phyloP scores from a whole-genome alignment of 345 rosid genomes.

The Brassica rapa region DNA sequence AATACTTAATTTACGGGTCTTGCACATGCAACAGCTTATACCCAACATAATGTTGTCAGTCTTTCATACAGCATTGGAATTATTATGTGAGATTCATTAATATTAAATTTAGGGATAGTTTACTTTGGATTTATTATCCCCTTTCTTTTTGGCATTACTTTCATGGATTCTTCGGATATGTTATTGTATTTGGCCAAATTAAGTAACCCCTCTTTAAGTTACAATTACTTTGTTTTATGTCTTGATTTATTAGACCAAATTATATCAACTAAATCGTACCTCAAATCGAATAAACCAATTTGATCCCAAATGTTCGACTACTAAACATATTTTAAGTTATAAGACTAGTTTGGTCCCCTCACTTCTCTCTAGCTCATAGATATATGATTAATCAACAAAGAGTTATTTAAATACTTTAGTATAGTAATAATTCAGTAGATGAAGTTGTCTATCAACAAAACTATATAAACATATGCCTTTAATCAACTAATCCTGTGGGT shows the following conservation, averaged over 20 bases:
- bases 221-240: slow-evolving; percentile 31
- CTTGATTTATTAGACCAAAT: slow-evolving; percentile 28
- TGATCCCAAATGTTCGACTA: slow-evolving; percentile 26
- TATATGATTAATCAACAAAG: slow-evolving; percentile 10
- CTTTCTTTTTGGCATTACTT: background rate
- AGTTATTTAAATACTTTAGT: background rate
- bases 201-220: slow-evolving; percentile 27
- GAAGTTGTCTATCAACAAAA: background rate
- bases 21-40: slow-evolving; percentile 38
- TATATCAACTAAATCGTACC: slow-evolving; percentile 24
- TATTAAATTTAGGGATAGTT: background rate
- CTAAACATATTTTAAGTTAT: background rate
- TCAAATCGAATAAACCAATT: slow-evolving; percentile 26
- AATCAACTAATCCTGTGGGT: background rate
- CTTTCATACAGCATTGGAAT: slow-evolving; percentile 17
- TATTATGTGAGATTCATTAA: slow-evolving; percentile 23
- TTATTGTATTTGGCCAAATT: slow-evolving; percentile 28
- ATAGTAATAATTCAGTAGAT: slow-evolving; percentile 11
- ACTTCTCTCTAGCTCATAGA: background rate
- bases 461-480: background rate
- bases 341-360: slow-evolving; percentile 17
- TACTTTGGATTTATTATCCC: slow-evolving; percentile 1
- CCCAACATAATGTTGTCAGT: slow-evolving; percentile 35
- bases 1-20: slow-evolving; percentile 18
- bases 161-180: slow-evolving; percentile 14